Evolutionary conservation across 164 flowering plant genomes (phyloP), one percentile per base, ranked within the genome.

Genomic region (Stephania yunnanensis): DNA sequence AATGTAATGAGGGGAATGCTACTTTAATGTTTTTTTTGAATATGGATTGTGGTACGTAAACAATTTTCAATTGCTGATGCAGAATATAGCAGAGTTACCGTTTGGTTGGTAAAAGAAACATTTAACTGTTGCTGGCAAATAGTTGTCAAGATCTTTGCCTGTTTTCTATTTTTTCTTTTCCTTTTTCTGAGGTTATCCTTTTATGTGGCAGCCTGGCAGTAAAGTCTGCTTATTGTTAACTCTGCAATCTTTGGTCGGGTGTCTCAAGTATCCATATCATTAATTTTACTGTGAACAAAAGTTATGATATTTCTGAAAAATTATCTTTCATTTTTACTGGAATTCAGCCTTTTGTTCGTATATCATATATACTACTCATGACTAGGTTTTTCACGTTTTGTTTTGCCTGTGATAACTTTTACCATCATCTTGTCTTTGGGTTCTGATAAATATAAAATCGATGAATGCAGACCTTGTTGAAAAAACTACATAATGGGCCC

Each of bases 401-500:
- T 58, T 58, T 15, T 58, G 6, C 19, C 64, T 58, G 64, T 25
- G 50, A 6, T 44, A 7, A n/a, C 31, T 31, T 65, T 71, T 7
- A 45, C 63, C 30, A 53, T 17, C 68, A 44, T 12, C 6, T 73
- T 69, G 46, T 66, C 30, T 70, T 3, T 36, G 22, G 46, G 9
- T 66, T 78, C 69, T 79, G 69, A 77, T 78, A 68, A 46, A 5
- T 75, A 36, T 73, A 58, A 45, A 15, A 25, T 52, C 78, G 76
- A 75, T 76, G 12, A 75, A 75, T 89, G 90, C 89, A 96, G 99
- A 84, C 77, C 22, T 89, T 96, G 71, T 79, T 96, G 80, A 94
- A 89, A 83, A 89, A 88, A 50, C 84, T 94, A 74, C 90, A 89
- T 84, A 91, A 87, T 50, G 98, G 99, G 46, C 94, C 98, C 11